Base-by-base conservation (phyloP, 331 rosid species). In the Phaseolus coccineus region DNA sequence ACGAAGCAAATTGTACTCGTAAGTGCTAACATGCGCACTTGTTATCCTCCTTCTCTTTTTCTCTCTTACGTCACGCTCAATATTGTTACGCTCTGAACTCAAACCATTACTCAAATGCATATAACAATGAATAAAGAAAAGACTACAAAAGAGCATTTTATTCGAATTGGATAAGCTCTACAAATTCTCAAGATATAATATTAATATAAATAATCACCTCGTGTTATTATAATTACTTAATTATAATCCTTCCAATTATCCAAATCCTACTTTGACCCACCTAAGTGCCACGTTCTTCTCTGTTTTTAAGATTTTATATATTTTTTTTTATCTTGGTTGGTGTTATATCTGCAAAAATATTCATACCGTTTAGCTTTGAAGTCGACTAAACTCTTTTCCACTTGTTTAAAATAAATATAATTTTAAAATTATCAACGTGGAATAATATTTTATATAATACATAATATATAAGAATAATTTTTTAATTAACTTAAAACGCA, bases 1-100 rank as follows among this genome's bases (percentile, higher is more conserved):
- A 84, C 81, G 53, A 39, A 67, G 70, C 57, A 44, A 79, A 55
- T 28, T 13, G 73, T 19, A 79, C 40, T 71, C 25, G 13, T 61
- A 35, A 25, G 71, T 53, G 46, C 40, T 19, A 72, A 72, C 39
- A 0, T 15, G 16, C 0, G 1, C 1, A 28, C 48, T 12, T 14
- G 52, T 16, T 68, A 42, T 55, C 74, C 68, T 37, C 11, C 2
- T 28, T n/a, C 2, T 77, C 16, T 40, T 19, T 63, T 2, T 10
- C 30, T 8, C 9, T 27, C 3, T 42, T 27, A 15, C 15, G 28
- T 12, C 39, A 7, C 25, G 68, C 76, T 68, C 76, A 77, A 67
- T 6, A 52, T 33, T 6, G 31, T 53, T 63, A 65, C 0, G 31
- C 7, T 67, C 35, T 37, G 42, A 31, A 40, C 46, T 40, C 24